These are phyloP conservation scores for Malbranchea zuffiana DNA, from an alignment of 2,329 filamentous ascomycete species.

Conservation along the genomic window DNA sequence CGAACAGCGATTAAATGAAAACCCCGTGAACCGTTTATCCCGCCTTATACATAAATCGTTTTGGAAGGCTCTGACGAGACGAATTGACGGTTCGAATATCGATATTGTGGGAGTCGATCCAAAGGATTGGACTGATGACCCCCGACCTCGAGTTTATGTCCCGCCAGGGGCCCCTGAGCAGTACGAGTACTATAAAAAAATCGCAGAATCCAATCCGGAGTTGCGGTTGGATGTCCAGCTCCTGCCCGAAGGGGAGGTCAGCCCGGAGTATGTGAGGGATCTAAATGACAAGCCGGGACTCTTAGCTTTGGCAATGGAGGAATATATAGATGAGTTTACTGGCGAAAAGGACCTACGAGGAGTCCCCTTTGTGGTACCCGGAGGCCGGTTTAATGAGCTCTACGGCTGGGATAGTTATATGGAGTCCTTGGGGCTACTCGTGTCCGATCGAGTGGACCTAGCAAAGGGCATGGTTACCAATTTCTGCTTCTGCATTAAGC, in stretches of 20 bases:
- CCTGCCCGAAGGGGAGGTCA: conserved; percentile 58
- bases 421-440: conserved; percentile 80
- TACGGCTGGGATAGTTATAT: conserved; percentile 99
- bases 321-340: conserved; percentile 54
- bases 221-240: conserved; percentile 77
- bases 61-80: conserved; percentile 81
- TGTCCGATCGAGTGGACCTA: conserved; percentile 73
- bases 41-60: conserved; percentile 82
- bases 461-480: conserved; percentile 92
- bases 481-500: conserved; percentile 96
- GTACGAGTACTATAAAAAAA: conserved; percentile 72
- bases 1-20: conserved; percentile 84
- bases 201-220: conserved; percentile 69
- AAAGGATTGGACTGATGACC: conserved; percentile 90
- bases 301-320: conserved; percentile 79
- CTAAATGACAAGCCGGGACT: conserved; percentile 82
- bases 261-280: conserved; percentile 67
- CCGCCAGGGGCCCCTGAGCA: conserved; percentile 77
- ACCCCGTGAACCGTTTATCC: conserved; percentile 77
- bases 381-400: conserved; percentile 93
- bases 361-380: conserved; percentile 91
- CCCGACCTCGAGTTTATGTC: conserved; percentile 82
- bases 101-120: conserved; percentile 78
- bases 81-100: conserved; percentile 72
- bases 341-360: conserved; percentile 63